Percentiles rank a stretch among this genome's conserved stretches.
Conservation (phyloP, 371 early-diverging fungal species). For the Zancudomyces culisetae region DNA sequence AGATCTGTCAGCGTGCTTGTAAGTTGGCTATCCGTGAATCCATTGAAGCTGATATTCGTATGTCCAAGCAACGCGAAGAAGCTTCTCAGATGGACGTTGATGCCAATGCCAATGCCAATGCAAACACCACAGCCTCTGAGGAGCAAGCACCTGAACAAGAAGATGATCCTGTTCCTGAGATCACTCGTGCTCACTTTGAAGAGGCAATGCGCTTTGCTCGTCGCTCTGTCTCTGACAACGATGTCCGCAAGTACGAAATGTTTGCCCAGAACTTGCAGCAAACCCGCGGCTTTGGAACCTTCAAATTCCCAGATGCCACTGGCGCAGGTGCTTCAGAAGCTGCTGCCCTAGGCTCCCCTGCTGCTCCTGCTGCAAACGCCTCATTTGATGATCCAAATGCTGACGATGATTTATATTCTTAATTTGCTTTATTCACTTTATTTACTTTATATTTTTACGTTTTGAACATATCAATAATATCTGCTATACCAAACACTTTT, state of each 20-base stretch:
- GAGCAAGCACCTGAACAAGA: conserved; percentile 35
- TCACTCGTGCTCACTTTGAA: conserved; percentile 91
- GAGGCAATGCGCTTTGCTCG: conserved; percentile 96
- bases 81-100: conserved; percentile 46
- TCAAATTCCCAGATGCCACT: conserved; percentile 83
- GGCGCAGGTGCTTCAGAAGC: conserved; percentile 22
- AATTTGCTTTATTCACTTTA: background rate
- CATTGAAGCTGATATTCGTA: conserved; percentile 85
- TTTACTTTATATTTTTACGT: too few species aligned
- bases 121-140: conserved; percentile 68
- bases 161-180: conserved; percentile 66
- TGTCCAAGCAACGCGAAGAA: conserved; percentile 42
- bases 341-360: conserved; percentile 16
- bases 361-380: too few species aligned
- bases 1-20: conserved; percentile 99
- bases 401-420: conserved; percentile 3
- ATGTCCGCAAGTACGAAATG: conserved; percentile 97
- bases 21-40: conserved; percentile 98
- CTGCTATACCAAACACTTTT: too few species aligned
- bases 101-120: too few species aligned
- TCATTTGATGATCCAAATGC: background rate
- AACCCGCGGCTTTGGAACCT: conserved; percentile 71
- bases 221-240: conserved; percentile 90
- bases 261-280: conserved; percentile 96
- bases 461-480: too few species aligned